Base-by-base conservation (phyloP, 345 rosid species). In the Heritiera littoralis region DNA sequence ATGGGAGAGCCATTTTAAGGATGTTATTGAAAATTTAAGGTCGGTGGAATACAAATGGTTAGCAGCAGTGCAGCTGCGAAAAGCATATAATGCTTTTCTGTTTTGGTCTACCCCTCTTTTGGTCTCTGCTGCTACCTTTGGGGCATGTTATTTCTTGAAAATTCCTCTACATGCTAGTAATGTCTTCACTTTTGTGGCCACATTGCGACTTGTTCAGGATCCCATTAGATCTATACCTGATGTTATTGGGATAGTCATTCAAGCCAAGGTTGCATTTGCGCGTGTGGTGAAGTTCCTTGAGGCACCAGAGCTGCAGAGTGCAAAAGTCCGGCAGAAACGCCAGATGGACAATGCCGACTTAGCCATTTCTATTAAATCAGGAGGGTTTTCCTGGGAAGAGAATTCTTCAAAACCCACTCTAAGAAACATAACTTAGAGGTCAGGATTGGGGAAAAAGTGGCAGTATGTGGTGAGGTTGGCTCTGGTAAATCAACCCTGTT, bases 381-480 rank as follows among this genome's bases (percentile, higher is more conserved):
- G 92, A 0, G 77, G 85, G 76, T 93, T 93, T 86, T 91, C 96
- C 1, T 93, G 99, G 99, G 99, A 92, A 73, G 91, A 89, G 80
- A 72, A 86, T 67, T 79, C 86, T 59, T 72, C 71, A 17, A 88
- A 85, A 82, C 88, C 92, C 15, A 91, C 94, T 51, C 83, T 95
- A 32, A 89, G 89, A 80, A 88, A 87, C 82, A 86, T 92, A 77
- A 84, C 43, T 82, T 95, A 72, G 89, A 84, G 81, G 88, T 90
- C 78, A 85, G 78, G 78, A 84, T 84, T 74, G 92, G 93, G 49
- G 91, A 88, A 78, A 95, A 93, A 85, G 87, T 95, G 9, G 98
- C 99, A 14, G 85, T 95, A 52, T 95, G 99, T 66, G 99, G 98
- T 74, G 98, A 93, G 87, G 99, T 95, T 82, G 99, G 98, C 71